Conservation (phyloP, 2,329 filamentous ascomycete species). For the Rhinocladiella similis region DNA sequence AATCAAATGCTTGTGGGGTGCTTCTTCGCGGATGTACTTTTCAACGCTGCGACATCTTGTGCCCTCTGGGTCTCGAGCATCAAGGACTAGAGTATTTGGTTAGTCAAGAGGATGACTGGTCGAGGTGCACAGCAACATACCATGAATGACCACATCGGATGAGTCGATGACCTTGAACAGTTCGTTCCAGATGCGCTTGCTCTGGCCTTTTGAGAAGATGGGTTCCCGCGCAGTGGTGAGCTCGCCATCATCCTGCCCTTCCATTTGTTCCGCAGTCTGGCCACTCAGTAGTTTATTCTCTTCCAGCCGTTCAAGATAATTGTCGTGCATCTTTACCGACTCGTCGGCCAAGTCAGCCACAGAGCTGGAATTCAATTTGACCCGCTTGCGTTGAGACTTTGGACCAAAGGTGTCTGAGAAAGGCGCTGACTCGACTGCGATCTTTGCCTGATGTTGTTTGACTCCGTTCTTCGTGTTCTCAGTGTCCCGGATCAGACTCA, state of each 20-base stretch:
- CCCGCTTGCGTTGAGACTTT: slow-evolving; percentile 88
- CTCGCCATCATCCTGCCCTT: slow-evolving; percentile 46
- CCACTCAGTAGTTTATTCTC: slow-evolving; percentile 76
- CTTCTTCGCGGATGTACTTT: slow-evolving; percentile 90
- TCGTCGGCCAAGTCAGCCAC: slow-evolving; percentile 79
- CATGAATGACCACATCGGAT: slow-evolving; percentile 86
- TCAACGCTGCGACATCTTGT: slow-evolving; percentile 88
- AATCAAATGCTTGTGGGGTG: slow-evolving; percentile 91
- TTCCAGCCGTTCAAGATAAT: slow-evolving; percentile 77
- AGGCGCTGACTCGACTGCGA: slow-evolving; percentile 82
- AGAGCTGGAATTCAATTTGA: slow-evolving; percentile 82
- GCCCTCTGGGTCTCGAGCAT: slow-evolving; percentile 85
- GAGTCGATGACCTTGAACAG: slow-evolving; percentile 94
- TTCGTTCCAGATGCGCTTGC: slow-evolving; percentile 96
- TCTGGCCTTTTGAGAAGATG: slow-evolving; percentile 92
- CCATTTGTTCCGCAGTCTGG: slow-evolving; percentile 50
- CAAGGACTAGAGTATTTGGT: slow-evolving; percentile 61
- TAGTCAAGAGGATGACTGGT: no score
- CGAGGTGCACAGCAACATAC: no score
- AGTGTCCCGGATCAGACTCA: slow-evolving; percentile 86
- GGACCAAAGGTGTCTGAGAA: slow-evolving; percentile 90
- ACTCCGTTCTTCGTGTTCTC: slow-evolving; percentile 72
- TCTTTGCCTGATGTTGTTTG: slow-evolving; percentile 92
- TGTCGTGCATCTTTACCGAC: slow-evolving; percentile 76
- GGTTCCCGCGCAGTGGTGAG: slow-evolving; percentile 72